phyloP scores from a whole-genome alignment of 139 green algal genomes.

The Tetratostichococcus sp. region DNA sequence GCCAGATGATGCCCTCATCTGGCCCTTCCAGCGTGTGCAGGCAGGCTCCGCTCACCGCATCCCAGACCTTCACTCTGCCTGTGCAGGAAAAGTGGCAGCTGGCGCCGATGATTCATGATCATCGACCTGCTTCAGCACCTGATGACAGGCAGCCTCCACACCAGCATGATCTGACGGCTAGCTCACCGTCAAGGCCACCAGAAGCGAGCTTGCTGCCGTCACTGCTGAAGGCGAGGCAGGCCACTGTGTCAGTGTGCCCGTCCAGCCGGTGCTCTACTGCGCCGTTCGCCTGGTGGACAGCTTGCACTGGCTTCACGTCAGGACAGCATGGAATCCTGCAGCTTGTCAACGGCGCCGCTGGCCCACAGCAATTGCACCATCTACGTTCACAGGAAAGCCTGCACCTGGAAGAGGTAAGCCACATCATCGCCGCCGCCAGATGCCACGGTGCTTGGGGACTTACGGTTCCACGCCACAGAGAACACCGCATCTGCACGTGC shows the following conservation, averaged over 20 bases:
- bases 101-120: neutral
- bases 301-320: conserved; percentile 48
- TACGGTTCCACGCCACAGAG: conserved; percentile 67
- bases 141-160: too few species aligned
- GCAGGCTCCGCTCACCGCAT: conserved; percentile 35
- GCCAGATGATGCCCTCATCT: conserved; percentile 77
- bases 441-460: conserved; percentile 58
- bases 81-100: neutral
- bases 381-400: neutral
- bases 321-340: neutral
- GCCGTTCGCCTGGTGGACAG: conserved; percentile 49
- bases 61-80: conserved; percentile 70
- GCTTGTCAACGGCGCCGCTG: neutral
- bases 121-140: too few species aligned
- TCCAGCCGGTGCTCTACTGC: conserved; percentile 48
- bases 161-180: neutral
- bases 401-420: conserved; percentile 68
- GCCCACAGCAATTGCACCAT: neutral
- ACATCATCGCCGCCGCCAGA: conserved; percentile 75
- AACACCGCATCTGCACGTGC: conserved; percentile 58
- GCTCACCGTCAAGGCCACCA: conserved; percentile 78
- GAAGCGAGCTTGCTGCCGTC: conserved; percentile 73
- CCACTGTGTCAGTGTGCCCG: conserved; percentile 86
- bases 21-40: conserved; percentile 74
- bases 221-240: conserved; percentile 67